These are phyloP conservation scores for Nitzschia palea DNA, from an alignment of 108 stramenopile genomes.

Conservation along the genomic window DNA sequence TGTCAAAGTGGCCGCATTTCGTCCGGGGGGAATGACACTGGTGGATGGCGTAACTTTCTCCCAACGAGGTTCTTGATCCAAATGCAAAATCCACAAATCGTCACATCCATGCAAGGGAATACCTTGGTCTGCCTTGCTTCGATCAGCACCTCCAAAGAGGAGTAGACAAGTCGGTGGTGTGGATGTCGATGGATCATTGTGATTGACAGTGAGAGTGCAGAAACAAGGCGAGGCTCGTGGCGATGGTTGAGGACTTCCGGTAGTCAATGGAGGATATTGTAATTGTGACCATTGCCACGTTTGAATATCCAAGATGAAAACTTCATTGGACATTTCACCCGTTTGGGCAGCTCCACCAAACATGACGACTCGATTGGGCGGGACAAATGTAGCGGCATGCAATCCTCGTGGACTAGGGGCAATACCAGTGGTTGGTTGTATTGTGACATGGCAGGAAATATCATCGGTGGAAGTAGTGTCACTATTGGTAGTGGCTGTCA, in stretches of 20 bases:
- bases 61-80: conserved; percentile 21
- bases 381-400: conserved; percentile 48
- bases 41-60: conserved; percentile 22
- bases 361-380: conserved; percentile 24
- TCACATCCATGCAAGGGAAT: conserved; percentile 35
- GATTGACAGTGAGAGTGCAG: conserved; percentile 28
- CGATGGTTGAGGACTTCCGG: conserved; percentile 15
- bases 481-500: neutral
- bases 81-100: conserved; percentile 57
- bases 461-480: neutral
- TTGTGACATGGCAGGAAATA: neutral
- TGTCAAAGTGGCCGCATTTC: conserved; percentile 73
- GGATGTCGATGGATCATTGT: conserved; percentile 27
- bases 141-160: conserved; percentile 53
- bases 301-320: conserved; percentile 52
- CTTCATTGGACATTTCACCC: conserved; percentile 71
- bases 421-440: conserved; percentile 44
- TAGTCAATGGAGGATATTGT: neutral
- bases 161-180: conserved; percentile 51
- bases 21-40: conserved; percentile 40
- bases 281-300: conserved; percentile 65
- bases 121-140: conserved; percentile 20
- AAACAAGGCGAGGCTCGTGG: conserved; percentile 68
- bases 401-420: conserved; percentile 60
- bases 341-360: conserved; percentile 75